phyloP scores from a whole-genome alignment of 2,329 filamentous ascomycete species.

The Sarocladiaceae sp. region DNA sequence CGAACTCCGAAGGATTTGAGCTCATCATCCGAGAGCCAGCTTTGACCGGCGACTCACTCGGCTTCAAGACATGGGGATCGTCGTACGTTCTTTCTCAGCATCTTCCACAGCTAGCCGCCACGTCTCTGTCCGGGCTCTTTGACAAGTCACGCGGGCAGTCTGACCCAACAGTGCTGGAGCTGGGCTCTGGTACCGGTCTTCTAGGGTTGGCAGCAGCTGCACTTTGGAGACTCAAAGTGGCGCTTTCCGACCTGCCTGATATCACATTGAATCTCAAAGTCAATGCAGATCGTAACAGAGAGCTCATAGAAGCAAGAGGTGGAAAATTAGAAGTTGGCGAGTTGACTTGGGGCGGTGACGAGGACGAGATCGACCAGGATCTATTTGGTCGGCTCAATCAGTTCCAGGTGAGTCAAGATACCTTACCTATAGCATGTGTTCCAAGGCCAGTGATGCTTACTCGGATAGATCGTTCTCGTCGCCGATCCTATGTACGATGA shows the following conservation, averaged over 20 bases:
- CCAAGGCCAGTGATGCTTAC: slow-evolving; percentile 9
- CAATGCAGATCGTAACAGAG: slow-evolving; percentile 65
- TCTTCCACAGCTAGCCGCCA: slow-evolving; percentile 47
- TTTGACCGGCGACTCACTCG: slow-evolving; percentile 81
- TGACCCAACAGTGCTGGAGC: slow-evolving; percentile 56
- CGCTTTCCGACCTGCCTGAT: slow-evolving; percentile 78
- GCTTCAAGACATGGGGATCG: slow-evolving; percentile 93
- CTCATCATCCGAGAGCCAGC: slow-evolving; percentile 81
- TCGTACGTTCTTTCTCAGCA: slow-evolving; percentile 80
- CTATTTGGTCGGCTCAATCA: slow-evolving; percentile 41
- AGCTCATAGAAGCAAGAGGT: slow-evolving; percentile 47
- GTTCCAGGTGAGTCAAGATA: slow-evolving; percentile 40
- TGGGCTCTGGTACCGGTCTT: slow-evolving; percentile 89
- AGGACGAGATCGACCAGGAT: slow-evolving; percentile 37
- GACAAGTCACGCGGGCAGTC: slow-evolving; percentile 26
- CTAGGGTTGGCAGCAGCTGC: slow-evolving; percentile 80
- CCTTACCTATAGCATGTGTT: neutral
- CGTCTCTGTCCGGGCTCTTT: slow-evolving; percentile 42
- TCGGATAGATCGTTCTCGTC: slow-evolving; percentile 64
- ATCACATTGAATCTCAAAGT: slow-evolving; percentile 77
- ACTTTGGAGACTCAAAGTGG: slow-evolving; percentile 61
- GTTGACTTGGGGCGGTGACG: slow-evolving; percentile 67
- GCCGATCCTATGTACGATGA: slow-evolving; percentile 87
- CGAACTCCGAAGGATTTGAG: slow-evolving; percentile 40
- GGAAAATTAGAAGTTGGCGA: slow-evolving; percentile 59